Evolutionary conservation across 768 basidiomycete genomes (phyloP).

Genomic region (Psilocybe cubensis): DNA sequence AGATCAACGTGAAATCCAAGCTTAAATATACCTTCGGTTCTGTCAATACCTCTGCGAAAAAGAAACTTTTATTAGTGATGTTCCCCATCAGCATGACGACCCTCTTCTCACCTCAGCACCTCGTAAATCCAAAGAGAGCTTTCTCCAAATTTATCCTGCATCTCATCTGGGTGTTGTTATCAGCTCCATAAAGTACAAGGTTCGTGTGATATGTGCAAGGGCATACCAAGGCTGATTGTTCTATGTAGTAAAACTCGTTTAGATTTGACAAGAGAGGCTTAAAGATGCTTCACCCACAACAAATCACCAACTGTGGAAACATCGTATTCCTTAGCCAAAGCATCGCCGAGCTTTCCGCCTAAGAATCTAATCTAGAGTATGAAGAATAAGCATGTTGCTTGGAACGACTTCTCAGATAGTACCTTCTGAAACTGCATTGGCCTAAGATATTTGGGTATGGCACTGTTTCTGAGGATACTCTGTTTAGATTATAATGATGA

Average conservation of each 20-base stretch:
- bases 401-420: neutral
- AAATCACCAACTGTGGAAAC: conserved; percentile 90
- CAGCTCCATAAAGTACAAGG: neutral
- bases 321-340: conserved; percentile 86
- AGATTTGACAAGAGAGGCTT: neutral
- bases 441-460: conserved; percentile 82
- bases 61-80: neutral
- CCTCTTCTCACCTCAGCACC: conserved; percentile 77
- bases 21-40: conserved; percentile 69
- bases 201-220: no score
- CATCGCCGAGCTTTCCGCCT: conserved; percentile 92
- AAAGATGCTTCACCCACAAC: conserved; percentile 55
- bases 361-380: conserved; percentile 82
- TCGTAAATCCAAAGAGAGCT: conserved; percentile 92
- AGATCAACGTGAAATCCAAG: neutral
- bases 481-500: conserved; percentile 29
- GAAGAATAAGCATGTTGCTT: neutral
- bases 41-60: conserved; percentile 75
- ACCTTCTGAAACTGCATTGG: conserved; percentile 92
- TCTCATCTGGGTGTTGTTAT: conserved; percentile 56
- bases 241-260: conserved; percentile 35
- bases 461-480: conserved; percentile 83
- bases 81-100: neutral
- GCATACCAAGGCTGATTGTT: conserved; percentile 57
- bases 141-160: conserved; percentile 83